Evolutionary conservation across 2,329 filamentous ascomycete genomes (phyloP), one percentile per base, ranked within the genome.

Genomic region (Fusarium camptoceras): DNA sequence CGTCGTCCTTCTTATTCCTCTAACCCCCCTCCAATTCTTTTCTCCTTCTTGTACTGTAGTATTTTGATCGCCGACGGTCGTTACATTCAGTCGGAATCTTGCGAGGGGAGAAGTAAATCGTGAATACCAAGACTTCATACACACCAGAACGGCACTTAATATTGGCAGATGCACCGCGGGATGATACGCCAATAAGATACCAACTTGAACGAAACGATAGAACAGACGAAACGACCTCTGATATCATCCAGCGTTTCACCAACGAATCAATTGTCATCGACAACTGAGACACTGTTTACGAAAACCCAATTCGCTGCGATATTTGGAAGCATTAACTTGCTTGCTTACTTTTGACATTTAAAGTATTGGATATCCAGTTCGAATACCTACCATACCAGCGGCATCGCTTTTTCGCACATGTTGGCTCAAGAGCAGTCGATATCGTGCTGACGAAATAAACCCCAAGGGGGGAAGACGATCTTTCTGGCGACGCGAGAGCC

Each of bases 321-420:
- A 34, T 37, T 44, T 27, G 27, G 46, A 50, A 44, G 63, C 51
- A 42, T 12, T 43, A 22, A 44, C 18, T 27, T 49, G 44, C 34
- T 41, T 44, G 44, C 34, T 41, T 44, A 43, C 39, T 44, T 42
- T 31, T 22, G 27, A 31, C 27, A 24, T 22, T 25, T 37, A 56
- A 31, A 61, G 22, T 37, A 55, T 55, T 25, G 41, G 28, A 66
- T 46, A 50, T 30, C 16, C 44, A 12, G 14, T 31, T 57, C 18
- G 37, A 27, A 27, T 42, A 53, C 18, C 10, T 42, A 53, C 18
- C 10, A 28, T n/a, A 53, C 37, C 28, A 47, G n/a, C 65, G 55
- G 63, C 65, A 55, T 48, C 60, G 57, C 44, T 39, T 54, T 57
- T 54, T 55, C 50, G 69, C 73, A 74, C 60, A 75, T 75, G 73